A percentile compares a stretch with the other conserved stretches of the same genome.
Evolutionary conservation across 2,329 filamentous ascomycete species (phyloP).

Genomic region (Thermoascus crustaceus): DNA sequence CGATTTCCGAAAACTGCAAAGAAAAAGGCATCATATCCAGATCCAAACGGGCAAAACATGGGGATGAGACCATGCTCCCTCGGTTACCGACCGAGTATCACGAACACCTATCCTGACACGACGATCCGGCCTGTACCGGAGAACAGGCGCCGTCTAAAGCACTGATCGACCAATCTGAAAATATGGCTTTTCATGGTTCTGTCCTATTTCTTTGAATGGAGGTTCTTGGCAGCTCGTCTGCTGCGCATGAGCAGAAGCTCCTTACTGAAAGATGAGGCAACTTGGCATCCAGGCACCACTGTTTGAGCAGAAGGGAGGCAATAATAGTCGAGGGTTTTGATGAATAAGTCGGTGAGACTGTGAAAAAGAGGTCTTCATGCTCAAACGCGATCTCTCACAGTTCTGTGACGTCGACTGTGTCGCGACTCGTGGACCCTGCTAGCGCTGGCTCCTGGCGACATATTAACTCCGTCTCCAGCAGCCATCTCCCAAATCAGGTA

Average conservation of each 20-base stretch:
- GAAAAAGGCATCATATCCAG: conserved; percentile 5
- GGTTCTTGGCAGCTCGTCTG: neutral
- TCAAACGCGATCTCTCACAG: too few relatives aligned
- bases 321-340: too few relatives aligned
- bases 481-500: too few relatives aligned
- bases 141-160: neutral
- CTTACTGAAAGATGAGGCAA: conserved; percentile 2
- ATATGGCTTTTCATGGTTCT: neutral
- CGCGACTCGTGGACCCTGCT: too few relatives aligned
- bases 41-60: neutral
- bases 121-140: neutral
- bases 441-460: too few relatives aligned
- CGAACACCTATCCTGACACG: neutral
- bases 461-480: too few relatives aligned
- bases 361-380: too few relatives aligned
- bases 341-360: too few relatives aligned
- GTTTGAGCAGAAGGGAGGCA: too few relatives aligned
- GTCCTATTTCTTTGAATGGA: neutral
- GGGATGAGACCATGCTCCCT: neutral
- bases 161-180: neutral
- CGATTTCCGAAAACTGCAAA: neutral
- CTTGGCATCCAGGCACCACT: too few relatives aligned
- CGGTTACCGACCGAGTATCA: neutral
- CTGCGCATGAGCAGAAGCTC: neutral
- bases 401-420: too few relatives aligned